These are phyloP conservation scores for Pinus taeda DNA, from an alignment of 75 land plant genomes.

Conservation along the genomic window DNA sequence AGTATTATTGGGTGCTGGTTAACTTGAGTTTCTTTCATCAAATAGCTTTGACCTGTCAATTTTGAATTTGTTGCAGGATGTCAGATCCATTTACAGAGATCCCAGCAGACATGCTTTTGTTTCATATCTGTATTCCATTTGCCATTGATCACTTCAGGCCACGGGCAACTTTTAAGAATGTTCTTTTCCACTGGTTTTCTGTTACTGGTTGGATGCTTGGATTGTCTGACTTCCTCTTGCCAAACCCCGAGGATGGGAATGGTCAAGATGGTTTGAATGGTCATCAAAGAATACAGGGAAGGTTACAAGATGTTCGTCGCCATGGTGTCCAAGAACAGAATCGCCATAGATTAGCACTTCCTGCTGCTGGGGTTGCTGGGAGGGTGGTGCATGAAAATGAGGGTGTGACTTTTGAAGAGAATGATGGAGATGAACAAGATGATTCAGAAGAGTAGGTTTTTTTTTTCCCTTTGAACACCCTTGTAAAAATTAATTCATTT, in stretches of 20 bases:
- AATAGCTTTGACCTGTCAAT: not conserved
- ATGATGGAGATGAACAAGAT: slow-evolving; percentile 58
- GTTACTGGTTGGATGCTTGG: slow-evolving; percentile 93
- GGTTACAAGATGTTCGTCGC: slow-evolving; percentile 24
- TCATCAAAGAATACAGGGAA: slow-evolving; percentile 37
- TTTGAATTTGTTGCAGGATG: slow-evolving; percentile 45
- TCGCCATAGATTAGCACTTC: slow-evolving; percentile 12
- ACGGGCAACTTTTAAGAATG: slow-evolving; percentile 70
- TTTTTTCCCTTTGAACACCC: not conserved
- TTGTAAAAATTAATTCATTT: not conserved
- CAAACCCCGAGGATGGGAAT: slow-evolving; percentile 68
- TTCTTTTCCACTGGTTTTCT: slow-evolving; percentile 86
- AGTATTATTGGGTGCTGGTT: not conserved
- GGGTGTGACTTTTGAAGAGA: slow-evolving; percentile 31
- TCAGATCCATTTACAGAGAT: slow-evolving; percentile 98
- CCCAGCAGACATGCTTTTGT: slow-evolving; percentile 89
- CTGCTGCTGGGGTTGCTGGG: slow-evolving; percentile 27
- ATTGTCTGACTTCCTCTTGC: slow-evolving; percentile 78
- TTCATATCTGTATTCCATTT: slow-evolving; percentile 95
- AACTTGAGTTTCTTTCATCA: not conserved
- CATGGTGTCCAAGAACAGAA: slow-evolving; percentile 29
- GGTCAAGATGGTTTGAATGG: slow-evolving; percentile 50
- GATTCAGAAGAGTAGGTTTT: slow-evolving; percentile 71
- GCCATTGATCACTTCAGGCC: slow-evolving; percentile 92
- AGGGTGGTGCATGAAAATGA: slow-evolving; percentile 10